Evolutionary conservation across 108 stramenopile species (phyloP).

Genomic region (Skeletonema grethae): DNA sequence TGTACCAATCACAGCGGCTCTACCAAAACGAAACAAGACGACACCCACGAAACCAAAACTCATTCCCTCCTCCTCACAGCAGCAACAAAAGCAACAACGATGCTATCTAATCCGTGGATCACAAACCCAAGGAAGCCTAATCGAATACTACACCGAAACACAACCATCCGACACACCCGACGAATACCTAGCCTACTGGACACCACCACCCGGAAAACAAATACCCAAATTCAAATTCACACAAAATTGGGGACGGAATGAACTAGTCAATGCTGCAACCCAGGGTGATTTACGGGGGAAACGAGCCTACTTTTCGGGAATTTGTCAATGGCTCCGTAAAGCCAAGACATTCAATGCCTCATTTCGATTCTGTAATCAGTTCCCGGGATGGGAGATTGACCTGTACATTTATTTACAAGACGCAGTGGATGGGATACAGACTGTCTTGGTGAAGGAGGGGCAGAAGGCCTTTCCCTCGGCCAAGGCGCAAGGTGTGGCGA

Average conservation of each 20-base stretch:
- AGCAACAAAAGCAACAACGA: not conserved
- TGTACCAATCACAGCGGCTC: not conserved
- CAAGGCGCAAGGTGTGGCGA: slow-evolving; percentile 22
- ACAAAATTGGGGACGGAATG: slow-evolving; percentile 24
- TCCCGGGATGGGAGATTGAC: slow-evolving; percentile 36
- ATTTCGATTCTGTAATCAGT: slow-evolving; percentile 8
- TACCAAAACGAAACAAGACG: not conserved
- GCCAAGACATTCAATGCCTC: slow-evolving; percentile 28
- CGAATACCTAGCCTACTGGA: slow-evolving; percentile 16
- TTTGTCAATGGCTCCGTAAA: slow-evolving; percentile 36
- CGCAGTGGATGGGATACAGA: slow-evolving; percentile 17
- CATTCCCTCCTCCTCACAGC: not conserved
- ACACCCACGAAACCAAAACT: too few relatives aligned
- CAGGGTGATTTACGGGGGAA: slow-evolving; percentile 27
- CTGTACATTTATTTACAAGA: slow-evolving; percentile 25
- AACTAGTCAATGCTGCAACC: slow-evolving; percentile 15
- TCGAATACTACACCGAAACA: slow-evolving; percentile 34
- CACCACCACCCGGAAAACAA: slow-evolving; percentile 7
- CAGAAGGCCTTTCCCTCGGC: slow-evolving; percentile 21
- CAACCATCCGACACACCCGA: not conserved
- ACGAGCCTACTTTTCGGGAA: slow-evolving; percentile 21
- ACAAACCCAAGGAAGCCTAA: slow-evolving; percentile 30
- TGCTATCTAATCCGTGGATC: slow-evolving; percentile 30
- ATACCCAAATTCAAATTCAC: slow-evolving; percentile 39
- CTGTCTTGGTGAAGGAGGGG: slow-evolving; percentile 21